These are phyloP conservation scores for Phyllosticta citribraziliensis DNA, from an alignment of 2,329 filamentous ascomycete genomes.

Conservation along the genomic window DNA sequence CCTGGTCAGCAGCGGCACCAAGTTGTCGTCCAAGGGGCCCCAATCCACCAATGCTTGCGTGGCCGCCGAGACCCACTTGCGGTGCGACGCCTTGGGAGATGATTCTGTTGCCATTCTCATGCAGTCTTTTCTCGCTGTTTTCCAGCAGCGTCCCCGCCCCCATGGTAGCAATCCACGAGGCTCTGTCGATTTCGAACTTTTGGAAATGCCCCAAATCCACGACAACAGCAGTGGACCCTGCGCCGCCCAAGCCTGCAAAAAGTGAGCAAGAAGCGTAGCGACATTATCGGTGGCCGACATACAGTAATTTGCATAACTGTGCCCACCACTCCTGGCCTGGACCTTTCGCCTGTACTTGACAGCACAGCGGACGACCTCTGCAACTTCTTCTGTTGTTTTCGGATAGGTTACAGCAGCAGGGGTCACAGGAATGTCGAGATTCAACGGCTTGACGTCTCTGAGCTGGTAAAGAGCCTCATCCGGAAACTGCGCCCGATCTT, in stretches of 20 bases:
- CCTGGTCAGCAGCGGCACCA: slow-evolving; percentile 25
- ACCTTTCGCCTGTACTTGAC: slow-evolving; percentile 42
- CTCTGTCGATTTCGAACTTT: slow-evolving; percentile 34
- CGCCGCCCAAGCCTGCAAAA: slow-evolving; percentile 34
- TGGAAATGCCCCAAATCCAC: slow-evolving; percentile 42
- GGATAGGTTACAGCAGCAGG: slow-evolving; percentile 51
- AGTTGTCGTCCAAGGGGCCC: slow-evolving; percentile 25
- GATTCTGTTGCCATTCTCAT: slow-evolving; percentile 28
- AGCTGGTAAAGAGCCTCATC: slow-evolving; percentile 20
- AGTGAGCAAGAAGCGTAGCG: not conserved
- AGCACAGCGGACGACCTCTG: slow-evolving; percentile 50
- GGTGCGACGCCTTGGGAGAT: slow-evolving; percentile 18
- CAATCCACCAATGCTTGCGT: slow-evolving; percentile 28
- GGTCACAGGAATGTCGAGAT: slow-evolving; percentile 25
- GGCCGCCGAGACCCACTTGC: slow-evolving; percentile 27
- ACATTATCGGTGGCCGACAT: not conserved
- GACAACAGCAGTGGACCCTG: slow-evolving; percentile 37
- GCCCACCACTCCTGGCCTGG: slow-evolving; percentile 54
- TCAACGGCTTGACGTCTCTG: slow-evolving; percentile 27
- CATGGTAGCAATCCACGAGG: slow-evolving; percentile 36
- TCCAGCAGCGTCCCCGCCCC: slow-evolving; percentile 42
- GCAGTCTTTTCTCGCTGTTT: slow-evolving; percentile 26
- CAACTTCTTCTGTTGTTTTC: slow-evolving; percentile 41
- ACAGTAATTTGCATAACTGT: slow-evolving; percentile 48
- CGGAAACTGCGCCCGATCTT: slow-evolving; percentile 18